phyloP scores from a whole-genome alignment of 106 monocot genomes.

The Phalaenopsis equestris region DNA sequence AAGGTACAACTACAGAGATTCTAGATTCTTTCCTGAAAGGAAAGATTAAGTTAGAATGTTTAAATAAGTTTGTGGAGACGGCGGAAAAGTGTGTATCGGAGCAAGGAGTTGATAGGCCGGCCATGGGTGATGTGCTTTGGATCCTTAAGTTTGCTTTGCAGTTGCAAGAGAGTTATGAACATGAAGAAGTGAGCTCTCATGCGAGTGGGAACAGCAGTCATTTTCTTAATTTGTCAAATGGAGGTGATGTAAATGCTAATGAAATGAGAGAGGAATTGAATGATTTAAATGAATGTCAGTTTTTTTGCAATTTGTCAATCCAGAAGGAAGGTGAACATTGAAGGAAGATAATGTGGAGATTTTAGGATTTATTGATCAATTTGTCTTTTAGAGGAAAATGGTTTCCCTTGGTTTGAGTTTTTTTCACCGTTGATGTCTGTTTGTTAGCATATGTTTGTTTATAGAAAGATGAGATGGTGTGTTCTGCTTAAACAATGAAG shows the following conservation, averaged over 20 bases:
- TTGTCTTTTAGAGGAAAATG: no score
- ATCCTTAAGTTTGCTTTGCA: constrained; percentile 63
- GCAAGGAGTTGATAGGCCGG: constrained; percentile 48
- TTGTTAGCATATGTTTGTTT: no score
- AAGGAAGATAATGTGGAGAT: neutral
- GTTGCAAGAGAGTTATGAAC: constrained; percentile 34
- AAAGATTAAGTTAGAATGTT: constrained; percentile 45
- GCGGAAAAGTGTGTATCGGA: constrained; percentile 65
- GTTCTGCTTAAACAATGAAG: no score
- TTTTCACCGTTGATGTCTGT: no score
- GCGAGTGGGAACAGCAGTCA: neutral
- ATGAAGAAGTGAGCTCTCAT: neutral
- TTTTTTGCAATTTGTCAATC: constrained; percentile 9
- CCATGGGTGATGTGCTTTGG: constrained; percentile 90
- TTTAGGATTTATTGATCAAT: no score
- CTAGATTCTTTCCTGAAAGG: constrained; percentile 45
- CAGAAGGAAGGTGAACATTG: constrained; percentile 6
- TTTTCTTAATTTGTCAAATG: neutral
- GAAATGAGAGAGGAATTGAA: constrained; percentile 1
- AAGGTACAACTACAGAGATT: constrained; percentile 32
- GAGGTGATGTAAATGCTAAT: neutral
- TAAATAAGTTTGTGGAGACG: constrained; percentile 52
- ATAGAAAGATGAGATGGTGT: no score
- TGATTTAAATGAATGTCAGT: neutral
- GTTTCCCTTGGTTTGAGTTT: no score